Percentiles rank a stretch among this genome's conserved stretches.
Evolutionary conservation across 495 filamentous ascomycete species (phyloP).

Genomic region (Tuber brumale): DNA sequence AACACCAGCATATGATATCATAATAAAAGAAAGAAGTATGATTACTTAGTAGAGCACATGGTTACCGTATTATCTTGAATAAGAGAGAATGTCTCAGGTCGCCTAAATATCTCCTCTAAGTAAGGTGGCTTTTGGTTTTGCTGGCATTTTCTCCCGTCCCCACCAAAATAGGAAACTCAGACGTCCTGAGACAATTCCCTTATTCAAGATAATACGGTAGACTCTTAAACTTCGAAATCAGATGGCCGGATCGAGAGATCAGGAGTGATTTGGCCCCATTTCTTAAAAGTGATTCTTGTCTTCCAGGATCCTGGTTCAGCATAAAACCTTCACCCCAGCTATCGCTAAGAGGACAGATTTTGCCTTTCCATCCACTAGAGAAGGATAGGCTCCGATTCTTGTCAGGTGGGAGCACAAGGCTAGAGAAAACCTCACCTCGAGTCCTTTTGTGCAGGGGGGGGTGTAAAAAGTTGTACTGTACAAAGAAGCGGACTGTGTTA

Average conservation of each 20-base stretch:
- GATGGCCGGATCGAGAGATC: neutral
- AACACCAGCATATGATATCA: too few relatives aligned
- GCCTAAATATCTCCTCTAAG: too few relatives aligned
- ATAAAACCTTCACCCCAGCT: neutral
- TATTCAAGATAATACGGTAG: too few relatives aligned
- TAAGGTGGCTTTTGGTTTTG: too few relatives aligned
- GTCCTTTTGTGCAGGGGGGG: neutral
- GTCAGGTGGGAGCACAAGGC: neutral
- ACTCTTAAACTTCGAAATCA: neutral
- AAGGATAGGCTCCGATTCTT: neutral
- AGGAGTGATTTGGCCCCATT: neutral
- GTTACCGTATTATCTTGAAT: too few relatives aligned
- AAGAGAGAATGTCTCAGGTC: too few relatives aligned
- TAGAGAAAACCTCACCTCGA: neutral
- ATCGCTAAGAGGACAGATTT: neutral
- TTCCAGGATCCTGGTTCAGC: neutral
- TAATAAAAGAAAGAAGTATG: too few relatives aligned
- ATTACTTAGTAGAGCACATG: too few relatives aligned
- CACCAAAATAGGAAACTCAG: too few relatives aligned
- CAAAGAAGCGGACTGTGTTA: neutral
- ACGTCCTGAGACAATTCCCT: too few relatives aligned
- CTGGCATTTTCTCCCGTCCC: too few relatives aligned
- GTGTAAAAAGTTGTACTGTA: neutral
- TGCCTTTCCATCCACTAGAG: neutral
- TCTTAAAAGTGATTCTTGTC: neutral